Percentiles rank a stretch among this genome's conserved stretches.
Conservation (phyloP, 2,329 filamentous ascomycete species). For the Xylariomycetidae sp. region DNA sequence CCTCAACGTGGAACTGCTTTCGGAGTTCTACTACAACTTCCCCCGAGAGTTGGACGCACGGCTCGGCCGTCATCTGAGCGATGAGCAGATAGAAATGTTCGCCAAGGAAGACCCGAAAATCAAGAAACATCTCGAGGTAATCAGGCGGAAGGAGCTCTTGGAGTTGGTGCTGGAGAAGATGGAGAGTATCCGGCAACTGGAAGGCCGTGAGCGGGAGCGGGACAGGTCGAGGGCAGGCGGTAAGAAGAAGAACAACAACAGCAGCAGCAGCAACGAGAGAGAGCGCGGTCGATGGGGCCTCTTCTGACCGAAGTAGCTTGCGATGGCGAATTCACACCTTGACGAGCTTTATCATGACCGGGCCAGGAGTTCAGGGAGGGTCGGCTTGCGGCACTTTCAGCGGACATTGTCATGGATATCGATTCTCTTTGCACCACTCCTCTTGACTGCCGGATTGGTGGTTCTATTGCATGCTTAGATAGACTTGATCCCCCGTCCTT, state of each 20-base stretch:
- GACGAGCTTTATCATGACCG: not conserved
- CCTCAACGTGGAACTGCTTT: constrained; percentile 91
- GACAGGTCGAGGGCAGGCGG: constrained; percentile 32
- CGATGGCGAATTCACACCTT: not conserved
- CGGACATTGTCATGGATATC: no score
- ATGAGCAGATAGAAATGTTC: constrained; percentile 80
- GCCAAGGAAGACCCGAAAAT: constrained; percentile 92
- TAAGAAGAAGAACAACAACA: no score
- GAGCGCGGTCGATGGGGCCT: constrained; percentile 44
- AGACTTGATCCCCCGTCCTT: no score
- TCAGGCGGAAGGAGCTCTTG: constrained; percentile 83
- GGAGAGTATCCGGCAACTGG: constrained; percentile 79
- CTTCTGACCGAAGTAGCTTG: constrained; percentile 30
- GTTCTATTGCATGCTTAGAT: no score
- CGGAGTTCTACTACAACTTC: constrained; percentile 97
- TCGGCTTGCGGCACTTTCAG: no score
- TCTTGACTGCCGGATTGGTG: no score
- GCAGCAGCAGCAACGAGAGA: constrained; percentile 34
- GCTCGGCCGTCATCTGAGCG: constrained; percentile 72
- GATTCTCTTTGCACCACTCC: no score
- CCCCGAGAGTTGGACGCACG: constrained; percentile 84
- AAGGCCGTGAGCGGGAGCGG: constrained; percentile 66
- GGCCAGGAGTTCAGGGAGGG: not conserved
- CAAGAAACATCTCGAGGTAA: constrained; percentile 81
- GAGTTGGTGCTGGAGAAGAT: constrained; percentile 95